Evolutionary conservation across 192 early-diverging fungal genomes (phyloP).

Genomic region (Allomyces macrogynus): DNA sequence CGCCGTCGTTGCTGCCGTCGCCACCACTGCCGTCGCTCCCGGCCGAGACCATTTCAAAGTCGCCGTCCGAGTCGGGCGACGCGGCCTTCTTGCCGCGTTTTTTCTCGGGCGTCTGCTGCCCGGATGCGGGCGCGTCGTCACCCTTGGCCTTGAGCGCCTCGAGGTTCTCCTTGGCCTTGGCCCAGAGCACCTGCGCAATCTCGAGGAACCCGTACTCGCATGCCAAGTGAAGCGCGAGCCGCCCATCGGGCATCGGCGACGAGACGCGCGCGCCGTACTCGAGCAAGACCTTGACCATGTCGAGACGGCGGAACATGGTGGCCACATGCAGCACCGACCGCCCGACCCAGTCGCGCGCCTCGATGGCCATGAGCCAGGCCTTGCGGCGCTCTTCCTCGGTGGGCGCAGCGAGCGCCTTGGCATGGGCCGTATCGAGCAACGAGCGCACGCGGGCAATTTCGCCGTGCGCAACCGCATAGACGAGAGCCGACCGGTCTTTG

Average conservation of each 20-base stretch:
- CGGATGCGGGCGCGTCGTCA: neutral
- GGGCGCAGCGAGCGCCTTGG: neutral
- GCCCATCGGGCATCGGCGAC: slow-evolving; percentile 9
- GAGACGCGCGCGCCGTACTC: slow-evolving; percentile 6
- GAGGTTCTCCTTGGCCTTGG: slow-evolving; percentile 2
- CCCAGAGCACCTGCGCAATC: slow-evolving; percentile 7
- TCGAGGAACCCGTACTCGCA: slow-evolving; percentile 12
- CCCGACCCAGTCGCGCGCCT: slow-evolving; percentile 10
- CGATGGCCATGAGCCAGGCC: slow-evolving; percentile 2
- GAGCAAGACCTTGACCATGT: slow-evolving; percentile 4
- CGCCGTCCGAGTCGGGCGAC: slow-evolving; percentile 2
- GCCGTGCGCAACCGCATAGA: slow-evolving; percentile 5
- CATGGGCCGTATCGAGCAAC: neutral
- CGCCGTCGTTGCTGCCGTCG: slow-evolving; percentile 1
- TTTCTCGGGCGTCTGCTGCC: neutral
- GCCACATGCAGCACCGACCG: slow-evolving; percentile 9
- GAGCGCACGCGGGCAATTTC: neutral
- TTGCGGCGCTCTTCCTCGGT: neutral
- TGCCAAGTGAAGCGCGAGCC: slow-evolving; percentile 6
- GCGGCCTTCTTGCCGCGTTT: slow-evolving; percentile 2
- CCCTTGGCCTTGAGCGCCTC: neutral
- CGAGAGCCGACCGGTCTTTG: neutral
- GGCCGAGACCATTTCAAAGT: slow-evolving; percentile 1
- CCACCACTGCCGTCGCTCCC: neutral
- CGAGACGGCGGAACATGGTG: slow-evolving; percentile 5